Evolutionary conservation across 2,329 filamentous ascomycete species (phyloP), one percentile per base, ranked within the genome.

Genomic region (Cladosporium sp.): DNA sequence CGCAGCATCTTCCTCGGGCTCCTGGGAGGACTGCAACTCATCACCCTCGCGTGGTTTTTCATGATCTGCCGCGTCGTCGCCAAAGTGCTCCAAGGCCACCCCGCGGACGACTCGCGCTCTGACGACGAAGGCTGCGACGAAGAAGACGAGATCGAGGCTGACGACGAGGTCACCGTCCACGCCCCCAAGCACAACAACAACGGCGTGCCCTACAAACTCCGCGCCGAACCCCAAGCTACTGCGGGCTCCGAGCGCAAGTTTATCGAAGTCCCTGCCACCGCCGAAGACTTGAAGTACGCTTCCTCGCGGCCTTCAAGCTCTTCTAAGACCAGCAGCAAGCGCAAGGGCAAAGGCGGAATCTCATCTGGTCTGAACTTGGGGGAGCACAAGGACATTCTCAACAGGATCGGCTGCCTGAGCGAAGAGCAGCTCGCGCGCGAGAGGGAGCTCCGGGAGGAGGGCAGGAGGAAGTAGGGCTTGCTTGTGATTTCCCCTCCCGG

Each of bases 61-160:
- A 87, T 95, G 83, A 95, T 97, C 60, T 71, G 91, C 37, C 82
- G 84, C 53, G 87, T 98, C 2, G 90, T 90, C 18, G 78, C 86
- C 57, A 84, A 85, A 56, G 90, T 97, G 5, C 67, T 97, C 34
- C 80, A 78, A 46, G 91, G 92, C 32, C 81, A 78, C 35, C 77
- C 82, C 32, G 90, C 92, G 4, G 90, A 96, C 58, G 93, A 98
- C 65, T 80, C 83, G 14, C 83, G 93, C 52, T 95, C 89, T 58
- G 92, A 96, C 61, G 89, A 89, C 58, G 90, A 95, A 70, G 48
- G 40, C 31, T 40, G 42, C 7, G 86, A 74, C 5, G 87, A 84
- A 18, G 84, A 80, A 2, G 82, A 82, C 19, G 78, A 79, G 14
- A 77, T 79, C 11, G 74, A 80, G n/a, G 74, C 78, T 14, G 63